Evolutionary conservation across 306 rosid species (phyloP), one percentile per base, ranked within the genome.

Genomic region (Pterocarpus santalinus): DNA sequence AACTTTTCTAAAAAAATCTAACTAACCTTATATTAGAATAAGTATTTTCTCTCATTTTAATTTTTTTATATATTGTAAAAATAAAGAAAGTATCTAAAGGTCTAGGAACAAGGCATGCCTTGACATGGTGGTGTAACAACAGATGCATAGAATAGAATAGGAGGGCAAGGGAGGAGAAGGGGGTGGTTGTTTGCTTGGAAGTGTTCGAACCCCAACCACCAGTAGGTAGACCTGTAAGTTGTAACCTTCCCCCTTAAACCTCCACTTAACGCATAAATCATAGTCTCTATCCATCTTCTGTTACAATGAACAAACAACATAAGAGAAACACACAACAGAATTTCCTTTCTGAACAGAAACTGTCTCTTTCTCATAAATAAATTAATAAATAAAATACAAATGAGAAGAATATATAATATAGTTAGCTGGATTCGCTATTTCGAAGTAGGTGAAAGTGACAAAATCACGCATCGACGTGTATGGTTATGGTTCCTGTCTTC

Each of bases 211-310:
- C 87, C 84, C 85, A 91, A 91, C 98, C 51, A 92, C 98, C 95
- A 91, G 95, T 92, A 82, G 98, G 97, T 95, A 77, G 87, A 92
- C 89, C 94, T 85, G 82, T 82, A 92, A 86, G 85, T 43, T 49
- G 69, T 58, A 82, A 77, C 41, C 63, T 8, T 36, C 34, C 53
- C 77, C 80, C 84, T 80, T 81, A 89, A 90, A 43, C 92, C 86
- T 86, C 28, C 83, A 64, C 90, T 89, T 85, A 87, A 90, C 69
- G 82, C 88, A 89, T 68, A 67, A 81, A 81, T 87, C 85, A 57
- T 68, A 67, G 70, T 36, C 65, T 8, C 16, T 43, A 15, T 55
- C 58, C 7, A 17, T 33, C 75, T 58, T 69, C 63, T 61, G 63
- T 46, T 79, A 79, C 38, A 36, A 8, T 33, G 57, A 68, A 39